Evolutionary conservation across 257 asterid species (phyloP), one percentile per base, ranked within the genome.

Genomic region (Verbascum thapsus): DNA sequence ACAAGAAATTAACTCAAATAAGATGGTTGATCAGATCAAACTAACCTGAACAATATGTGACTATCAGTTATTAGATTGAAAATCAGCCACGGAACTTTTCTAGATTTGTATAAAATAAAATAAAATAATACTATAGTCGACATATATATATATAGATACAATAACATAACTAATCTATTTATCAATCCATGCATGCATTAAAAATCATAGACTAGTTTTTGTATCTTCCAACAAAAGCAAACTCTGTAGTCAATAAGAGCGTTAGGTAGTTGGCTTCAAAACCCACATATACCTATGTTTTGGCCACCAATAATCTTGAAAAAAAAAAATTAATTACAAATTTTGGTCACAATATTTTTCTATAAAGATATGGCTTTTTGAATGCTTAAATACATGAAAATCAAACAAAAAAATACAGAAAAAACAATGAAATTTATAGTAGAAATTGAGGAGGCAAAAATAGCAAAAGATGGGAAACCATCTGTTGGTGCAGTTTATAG

Each of bases 401-500:
- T 10, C 2, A 3, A 2, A 5, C 37, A 34, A 22, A 11, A 44
- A 23, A 7, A 6, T 18, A 18, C 11, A 38, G 74, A 73, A 60
- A 76, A 71, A 42, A 42, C 48, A 30, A 76, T 43, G 78, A 86
- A 70, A 72, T 85, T 61, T 30, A 63, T 81, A 3, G 80, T 80
- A 15, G 87, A 83, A 79, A 65, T 84, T 44, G 95, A 81, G 74
- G 68, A 82, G 45, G 89, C 80, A 62, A 81, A 47, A 69, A 81
- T 80, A 81, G 81, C 72, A 1, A 57, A 49, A 79, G 66, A 76
- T 62, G 88, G 86, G 73, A 88, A 66, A 57, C 86, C 90, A 26
- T 79, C 96, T 41, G 66, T 73, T 35, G 96, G 96, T 0, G 79
- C 96, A 10, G 95, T 83, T 70, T 85, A 76, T 60, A 71, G 96